Evolutionary conservation across 805 yeast genomes (phyloP), one percentile per base, ranked within the genome.

Genomic region (Starmerella khaoyaiensis): DNA sequence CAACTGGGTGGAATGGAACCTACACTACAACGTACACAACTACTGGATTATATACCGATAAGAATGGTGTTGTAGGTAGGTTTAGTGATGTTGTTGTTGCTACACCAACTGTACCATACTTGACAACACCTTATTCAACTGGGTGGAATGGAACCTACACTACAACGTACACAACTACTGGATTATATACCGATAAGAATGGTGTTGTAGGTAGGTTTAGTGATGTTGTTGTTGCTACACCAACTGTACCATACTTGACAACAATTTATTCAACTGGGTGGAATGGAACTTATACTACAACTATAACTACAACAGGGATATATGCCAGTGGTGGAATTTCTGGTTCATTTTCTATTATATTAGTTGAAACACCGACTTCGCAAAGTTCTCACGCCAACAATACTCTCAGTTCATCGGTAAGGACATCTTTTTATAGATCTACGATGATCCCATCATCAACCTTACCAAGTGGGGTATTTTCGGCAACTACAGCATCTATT

Each of bases 51-150:
- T 18, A 17, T 26, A 31, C 29, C 8, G 14, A 5, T 5, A 9
- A n/a, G 7, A 15, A 29, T 29, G 32, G 25, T n/a, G 5, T n/a
- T 16, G 14, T 17, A 14, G n/a, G n/a, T n/a, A n/a, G n/a, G n/a
- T n/a, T n/a, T n/a, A 34, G 32, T 5, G 12, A n/a, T 25, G 36
- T 23, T 12, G n/a, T 14, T 5, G 14, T 17, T 10, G 26, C 18
- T n/a, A 15, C 21, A 18, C 37, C 37, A 17, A 34, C 37, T 8
- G 35, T 25, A 5, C 37, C 37, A 12, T 21, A 12, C 16, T 14
- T 14, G 11, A 22, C 37, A 5, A 27, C 18, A 15, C 9, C 39
- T 10, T 12, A 16, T 9, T 22, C 15, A 8, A 20, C 35, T 20
- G 31, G 31, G 10, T 19, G 17, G 8, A 33, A 16, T 15, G 36